phyloP scores from a whole-genome alignment of 2,329 filamentous ascomycete species.

The Colletotrichum paranaense region DNA sequence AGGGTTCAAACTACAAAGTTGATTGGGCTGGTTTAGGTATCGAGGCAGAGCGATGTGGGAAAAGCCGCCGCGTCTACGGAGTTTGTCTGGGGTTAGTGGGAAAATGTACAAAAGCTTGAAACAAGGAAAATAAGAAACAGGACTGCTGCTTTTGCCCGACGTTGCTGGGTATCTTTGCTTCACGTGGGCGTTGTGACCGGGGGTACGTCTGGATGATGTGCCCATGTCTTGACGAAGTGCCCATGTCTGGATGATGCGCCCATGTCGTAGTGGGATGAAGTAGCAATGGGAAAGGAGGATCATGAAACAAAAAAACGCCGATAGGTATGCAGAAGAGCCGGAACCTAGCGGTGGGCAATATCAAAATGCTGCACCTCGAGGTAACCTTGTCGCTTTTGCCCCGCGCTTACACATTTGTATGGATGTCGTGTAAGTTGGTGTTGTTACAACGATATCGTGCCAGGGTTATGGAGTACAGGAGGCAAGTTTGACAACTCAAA shows the following conservation, averaged over 20 bases:
- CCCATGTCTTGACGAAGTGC: too few relatives aligned
- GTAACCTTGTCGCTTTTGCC: neutral
- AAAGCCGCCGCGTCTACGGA: conserved; percentile 7
- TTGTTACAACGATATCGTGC: neutral
- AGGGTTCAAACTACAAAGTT: neutral
- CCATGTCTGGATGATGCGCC: conserved; percentile 6
- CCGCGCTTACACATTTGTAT: conserved; percentile 15
- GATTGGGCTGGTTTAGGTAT: neutral
- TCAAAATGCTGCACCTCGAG: neutral
- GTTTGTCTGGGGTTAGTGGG: neutral
- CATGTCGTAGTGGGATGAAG: neutral
- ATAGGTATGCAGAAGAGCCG: neutral
- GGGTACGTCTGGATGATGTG: neutral
- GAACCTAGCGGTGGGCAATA: neutral
- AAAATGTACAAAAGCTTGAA: conserved; percentile 23
- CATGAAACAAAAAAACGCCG: conserved; percentile 18
- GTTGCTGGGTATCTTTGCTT: neutral
- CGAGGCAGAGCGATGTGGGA: neutral
- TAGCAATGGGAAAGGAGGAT: neutral
- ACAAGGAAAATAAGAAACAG: conserved; percentile 11
- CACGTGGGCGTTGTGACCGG: neutral
- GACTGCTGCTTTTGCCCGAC: neutral
- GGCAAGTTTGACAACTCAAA: neutral
- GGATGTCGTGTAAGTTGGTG: neutral
- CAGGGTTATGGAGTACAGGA: conserved; percentile 1